Conservation (phyloP, 2,329 filamentous ascomycete species). For the Aureobasidium sp. region DNA sequence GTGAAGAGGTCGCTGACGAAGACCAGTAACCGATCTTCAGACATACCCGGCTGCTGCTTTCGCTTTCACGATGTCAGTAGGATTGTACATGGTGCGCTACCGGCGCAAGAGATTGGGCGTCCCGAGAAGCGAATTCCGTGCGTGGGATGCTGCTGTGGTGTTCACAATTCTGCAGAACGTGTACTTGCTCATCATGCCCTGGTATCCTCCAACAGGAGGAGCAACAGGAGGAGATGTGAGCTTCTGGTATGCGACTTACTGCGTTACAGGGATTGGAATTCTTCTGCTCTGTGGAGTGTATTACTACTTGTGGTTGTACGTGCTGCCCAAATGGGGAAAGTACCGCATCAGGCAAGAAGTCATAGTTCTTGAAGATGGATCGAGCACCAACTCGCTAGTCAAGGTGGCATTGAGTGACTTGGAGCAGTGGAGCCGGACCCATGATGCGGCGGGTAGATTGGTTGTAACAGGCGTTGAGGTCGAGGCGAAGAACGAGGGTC, state of each 20-base stretch:
- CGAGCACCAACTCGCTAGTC: conserved; percentile 42
- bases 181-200: conserved; percentile 60
- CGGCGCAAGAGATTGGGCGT: conserved; percentile 45
- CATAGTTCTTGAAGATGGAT: conserved; percentile 41
- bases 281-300: conserved; percentile 48
- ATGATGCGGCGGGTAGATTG: conserved; percentile 37
- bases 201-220: conserved; percentile 58
- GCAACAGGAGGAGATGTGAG: conserved; percentile 55
- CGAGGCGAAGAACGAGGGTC: neutral
- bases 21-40: conserved; percentile 35
- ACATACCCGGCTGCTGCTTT: conserved; percentile 54
- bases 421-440: conserved; percentile 48
- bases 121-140: conserved; percentile 43
- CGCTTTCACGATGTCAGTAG: conserved; percentile 46
- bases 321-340: conserved; percentile 44
- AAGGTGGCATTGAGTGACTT: conserved; percentile 46
- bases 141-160: conserved; percentile 50
- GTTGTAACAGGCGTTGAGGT: neutral
- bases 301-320: conserved; percentile 50
- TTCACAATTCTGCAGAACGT: conserved; percentile 54
- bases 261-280: conserved; percentile 54
- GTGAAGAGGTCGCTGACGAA: no score
- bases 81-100: conserved; percentile 50
- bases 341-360: conserved; percentile 51
- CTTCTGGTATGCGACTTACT: conserved; percentile 68